phyloP scores from a whole-genome alignment of 2,329 filamentous ascomycete species.

The Pyrenophora tritici-repentis region DNA sequence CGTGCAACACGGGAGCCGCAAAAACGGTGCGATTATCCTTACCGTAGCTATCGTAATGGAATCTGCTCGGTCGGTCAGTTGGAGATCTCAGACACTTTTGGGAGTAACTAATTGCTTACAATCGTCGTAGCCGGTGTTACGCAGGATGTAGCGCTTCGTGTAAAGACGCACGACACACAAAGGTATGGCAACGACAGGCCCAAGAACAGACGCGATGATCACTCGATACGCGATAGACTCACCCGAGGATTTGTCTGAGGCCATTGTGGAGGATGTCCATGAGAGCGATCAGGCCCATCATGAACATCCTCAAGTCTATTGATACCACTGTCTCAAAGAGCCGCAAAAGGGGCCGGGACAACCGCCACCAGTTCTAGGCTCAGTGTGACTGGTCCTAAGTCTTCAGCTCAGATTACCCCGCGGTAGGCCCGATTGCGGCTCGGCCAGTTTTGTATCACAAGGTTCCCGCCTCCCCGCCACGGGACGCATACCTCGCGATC shows the following conservation, averaged over 20 bases:
- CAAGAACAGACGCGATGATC: conserved; percentile 16
- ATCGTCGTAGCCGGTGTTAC: conserved; percentile 20
- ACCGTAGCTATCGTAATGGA: conserved; percentile 16
- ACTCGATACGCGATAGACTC: conserved; percentile 24
- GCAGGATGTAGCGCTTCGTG: conserved; percentile 19
- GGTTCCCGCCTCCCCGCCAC: no score
- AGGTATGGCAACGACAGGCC: conserved; percentile 17
- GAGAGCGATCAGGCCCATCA: not conserved
- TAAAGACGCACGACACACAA: conserved; percentile 19
- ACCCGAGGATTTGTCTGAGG: not conserved
- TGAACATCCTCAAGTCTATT: no score
- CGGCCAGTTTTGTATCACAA: no score
- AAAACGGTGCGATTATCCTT: not conserved
- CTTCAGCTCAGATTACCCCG: no score
- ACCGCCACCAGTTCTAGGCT: no score
- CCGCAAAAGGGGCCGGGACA: no score
- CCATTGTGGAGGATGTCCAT: not conserved
- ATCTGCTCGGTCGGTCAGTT: conserved; percentile 4
- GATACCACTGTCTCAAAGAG: no score
- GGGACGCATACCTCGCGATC: no score
- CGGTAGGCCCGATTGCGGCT: no score
- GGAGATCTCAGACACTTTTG: not conserved
- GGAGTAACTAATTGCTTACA: conserved; percentile 6
- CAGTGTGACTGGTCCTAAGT: no score
- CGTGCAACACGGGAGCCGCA: not conserved